phyloP scores from a whole-genome alignment of 2,329 filamentous ascomycete species.

The Leptographium galeiforme region DNA sequence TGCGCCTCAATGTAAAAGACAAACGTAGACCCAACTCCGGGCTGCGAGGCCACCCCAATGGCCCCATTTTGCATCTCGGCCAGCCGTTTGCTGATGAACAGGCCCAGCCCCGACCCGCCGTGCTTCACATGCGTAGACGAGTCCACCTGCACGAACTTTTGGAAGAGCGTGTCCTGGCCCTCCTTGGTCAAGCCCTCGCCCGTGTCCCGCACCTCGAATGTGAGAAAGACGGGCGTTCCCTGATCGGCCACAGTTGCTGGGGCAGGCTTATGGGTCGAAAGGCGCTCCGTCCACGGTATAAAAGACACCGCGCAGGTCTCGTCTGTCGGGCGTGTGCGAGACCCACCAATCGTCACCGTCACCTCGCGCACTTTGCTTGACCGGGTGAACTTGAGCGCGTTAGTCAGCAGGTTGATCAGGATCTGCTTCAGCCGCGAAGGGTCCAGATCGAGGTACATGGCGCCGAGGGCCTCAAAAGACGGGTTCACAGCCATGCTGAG shows the following conservation, averaged over 20 bases:
- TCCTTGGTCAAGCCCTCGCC: constrained; percentile 58
- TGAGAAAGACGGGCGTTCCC: constrained; percentile 45
- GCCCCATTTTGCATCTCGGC: constrained; percentile 70
- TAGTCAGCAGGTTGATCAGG: constrained; percentile 67
- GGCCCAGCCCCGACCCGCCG: constrained; percentile 62
- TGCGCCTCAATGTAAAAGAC: constrained; percentile 58
- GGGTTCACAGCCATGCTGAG: constrained; percentile 50
- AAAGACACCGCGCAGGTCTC: constrained; percentile 41
- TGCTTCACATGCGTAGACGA: constrained; percentile 67
- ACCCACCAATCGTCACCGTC: constrained; percentile 32
- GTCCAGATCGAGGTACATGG: constrained; percentile 58
- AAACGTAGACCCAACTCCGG: constrained; percentile 60
- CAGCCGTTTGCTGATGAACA: constrained; percentile 69
- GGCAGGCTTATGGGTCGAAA: neutral
- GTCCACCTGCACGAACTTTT: constrained; percentile 66
- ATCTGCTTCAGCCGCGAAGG: constrained; percentile 65
- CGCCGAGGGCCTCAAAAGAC: constrained; percentile 39
- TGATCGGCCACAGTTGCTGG: neutral
- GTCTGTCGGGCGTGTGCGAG: constrained; percentile 23
- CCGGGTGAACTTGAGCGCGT: constrained; percentile 72
- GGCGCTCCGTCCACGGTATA: constrained; percentile 34
- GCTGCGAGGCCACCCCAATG: constrained; percentile 58
- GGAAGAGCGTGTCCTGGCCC: constrained; percentile 63
- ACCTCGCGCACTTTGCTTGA: constrained; percentile 44
- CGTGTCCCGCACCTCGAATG: constrained; percentile 65